A percentile compares a stretch with the other conserved stretches of the same genome.
phyloP scores from a whole-genome alignment of 176 grass and related monocot genomes.

The Triticum aestivum region IWGSC_CS_RefSeq_v2.1 NC_057798.1:196858031-196858530 shows the following conservation, averaged over 20 bases:
- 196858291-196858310: background rate
- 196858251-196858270: background rate
- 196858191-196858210: background rate
- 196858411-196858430: background rate
- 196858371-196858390: conserved; percentile 33
- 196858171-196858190: background rate
- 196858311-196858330: conserved; percentile 34
- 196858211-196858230: background rate
- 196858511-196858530: background rate
- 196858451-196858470: background rate
- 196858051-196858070: background rate
- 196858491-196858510: background rate
- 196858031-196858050: background rate
- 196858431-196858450: background rate
- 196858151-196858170: background rate
- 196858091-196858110: background rate
- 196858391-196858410: conserved; percentile 55
- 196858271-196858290: background rate
- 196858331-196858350: conserved; percentile 58
- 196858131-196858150: background rate
- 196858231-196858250: background rate
- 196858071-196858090: background rate
- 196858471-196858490: background rate
- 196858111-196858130: background rate
- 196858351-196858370: conserved; percentile 30